Evolutionary conservation across 345 rosid species (phyloP), one percentile per base, ranked within the genome.

Genomic region (Camelina neglecta): DNA sequence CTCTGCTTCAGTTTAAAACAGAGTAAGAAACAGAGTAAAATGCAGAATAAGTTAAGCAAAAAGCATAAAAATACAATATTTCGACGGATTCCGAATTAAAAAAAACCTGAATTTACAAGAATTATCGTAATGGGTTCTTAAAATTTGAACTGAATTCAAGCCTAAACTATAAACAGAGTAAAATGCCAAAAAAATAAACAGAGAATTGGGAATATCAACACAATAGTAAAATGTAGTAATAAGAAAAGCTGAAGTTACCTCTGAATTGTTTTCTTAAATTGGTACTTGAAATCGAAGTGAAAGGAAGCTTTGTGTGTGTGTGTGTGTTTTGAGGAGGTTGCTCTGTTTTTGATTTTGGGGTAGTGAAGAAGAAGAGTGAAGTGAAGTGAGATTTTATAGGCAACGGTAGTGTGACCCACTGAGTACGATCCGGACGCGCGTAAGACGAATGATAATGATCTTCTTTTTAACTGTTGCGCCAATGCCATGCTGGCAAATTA

Each of bases 301-400:
- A 26, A 26, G 6, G 42, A 69, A 69, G 44, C 42, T 57, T 71
- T 48, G 11, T 16, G 21, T 57, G 31, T n/a, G 39, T n/a, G 39
- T 1, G 20, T 48, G 8, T 33, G 1, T 1, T 33, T 1, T 8
- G 7, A 35, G 7, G 58, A 47, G 16, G 24, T 13, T 60, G 67
- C 59, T 72, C 69, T 72, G 69, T 72, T 60, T 60, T 50, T 5
- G 61, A 36, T 36, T 29, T 49, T 5, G 2, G 11, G 21, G 33
- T 1, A 51, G 51, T 48, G 69, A 26, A 41, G 60, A 13, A 36
- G 69, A 47, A 72, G 68, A 60, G 76, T 61, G 69, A 72, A 72
- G 76, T 61, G 69, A 61, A 26, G 12, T 38, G 51, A 60, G 53
- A 24, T 5, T 61, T 24, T 50, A 61, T 72, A 72, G 61, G 60